These are phyloP conservation scores for Aspergillus sp. DNA, from an alignment of 2,329 filamentous ascomycete genomes.

Conservation along the genomic window DNA sequence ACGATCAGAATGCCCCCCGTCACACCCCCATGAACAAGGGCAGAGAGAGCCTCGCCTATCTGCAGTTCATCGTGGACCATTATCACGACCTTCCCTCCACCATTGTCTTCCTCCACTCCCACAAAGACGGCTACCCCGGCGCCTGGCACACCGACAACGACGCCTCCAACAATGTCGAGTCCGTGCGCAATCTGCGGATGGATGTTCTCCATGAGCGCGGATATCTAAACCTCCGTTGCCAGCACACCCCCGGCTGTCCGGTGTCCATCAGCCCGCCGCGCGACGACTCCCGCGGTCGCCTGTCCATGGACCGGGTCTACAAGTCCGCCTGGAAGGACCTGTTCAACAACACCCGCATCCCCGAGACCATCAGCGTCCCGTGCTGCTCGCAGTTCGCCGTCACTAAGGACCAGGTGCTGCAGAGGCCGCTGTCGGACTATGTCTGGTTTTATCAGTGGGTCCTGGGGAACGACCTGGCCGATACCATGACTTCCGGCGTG, in stretches of 20 bases:
- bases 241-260: constrained; percentile 23
- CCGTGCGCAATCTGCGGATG: constrained; percentile 40
- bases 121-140: constrained; percentile 32
- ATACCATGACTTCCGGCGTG: constrained; percentile 48
- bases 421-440: constrained; percentile 45
- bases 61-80: constrained; percentile 38
- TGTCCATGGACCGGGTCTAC: constrained; percentile 16
- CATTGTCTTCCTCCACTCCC: constrained; percentile 47
- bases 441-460: constrained; percentile 50
- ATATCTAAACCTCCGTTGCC: constrained; percentile 51
- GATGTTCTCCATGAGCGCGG: constrained; percentile 42
- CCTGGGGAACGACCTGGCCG: constrained; percentile 43
- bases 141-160: constrained; percentile 49
- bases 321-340: constrained; percentile 20
- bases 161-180: constrained; percentile 43
- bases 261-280: constrained; percentile 25
- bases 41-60: constrained; percentile 35
- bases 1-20: constrained; percentile 18
- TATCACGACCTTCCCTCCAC: constrained; percentile 42
- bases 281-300: constrained; percentile 6
- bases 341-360: constrained; percentile 31
- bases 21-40: constrained; percentile 30
- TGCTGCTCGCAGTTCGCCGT: constrained; percentile 61
- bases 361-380: constrained; percentile 43
- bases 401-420: constrained; percentile 42